These are phyloP conservation scores for Fusarium cyanostomum DNA, from an alignment of 2,329 filamentous ascomycete genomes.

Conservation along the genomic window DNA sequence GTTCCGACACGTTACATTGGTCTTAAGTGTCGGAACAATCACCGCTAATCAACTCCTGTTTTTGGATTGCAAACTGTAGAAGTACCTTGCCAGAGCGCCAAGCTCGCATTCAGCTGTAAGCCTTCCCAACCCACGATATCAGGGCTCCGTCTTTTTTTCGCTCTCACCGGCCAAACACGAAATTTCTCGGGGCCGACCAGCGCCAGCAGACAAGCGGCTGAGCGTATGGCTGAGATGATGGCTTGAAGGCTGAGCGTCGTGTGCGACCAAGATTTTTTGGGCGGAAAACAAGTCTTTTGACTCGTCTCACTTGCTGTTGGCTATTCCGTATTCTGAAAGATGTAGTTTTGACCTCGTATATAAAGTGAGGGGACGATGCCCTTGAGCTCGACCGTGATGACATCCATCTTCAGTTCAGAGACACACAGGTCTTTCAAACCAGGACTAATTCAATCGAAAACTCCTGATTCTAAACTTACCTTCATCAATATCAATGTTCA, in stretches of 20 bases:
- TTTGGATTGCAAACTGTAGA: too few relatives aligned
- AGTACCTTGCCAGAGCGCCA: too few relatives aligned
- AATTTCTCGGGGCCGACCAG: neutral
- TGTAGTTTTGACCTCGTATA: slow-evolving; percentile 2
- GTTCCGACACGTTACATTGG: too few relatives aligned
- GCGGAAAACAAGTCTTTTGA: neutral
- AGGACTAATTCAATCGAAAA: neutral
- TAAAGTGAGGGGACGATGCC: slow-evolving; percentile 6
- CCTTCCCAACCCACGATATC: too few relatives aligned
- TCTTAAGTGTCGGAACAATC: too few relatives aligned
- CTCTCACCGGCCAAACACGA: too few relatives aligned
- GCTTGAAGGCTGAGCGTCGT: slow-evolving; percentile 25
- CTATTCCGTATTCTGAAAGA: slow-evolving; percentile 4
- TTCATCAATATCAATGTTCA: slow-evolving; percentile 31
- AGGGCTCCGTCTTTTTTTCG: too few relatives aligned
- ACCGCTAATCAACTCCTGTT: too few relatives aligned
- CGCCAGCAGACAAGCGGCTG: slow-evolving; percentile 19
- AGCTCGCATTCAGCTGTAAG: too few relatives aligned
- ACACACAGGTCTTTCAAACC: neutral
- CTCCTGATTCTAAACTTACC: neutral
- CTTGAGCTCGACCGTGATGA: neutral
- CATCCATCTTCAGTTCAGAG: neutral
- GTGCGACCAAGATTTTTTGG: slow-evolving; percentile 7
- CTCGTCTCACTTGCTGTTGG: neutral
- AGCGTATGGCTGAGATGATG: slow-evolving; percentile 17